Base-by-base conservation (phyloP, 75 land plant genomes). In the Larix kaempferi region DNA sequence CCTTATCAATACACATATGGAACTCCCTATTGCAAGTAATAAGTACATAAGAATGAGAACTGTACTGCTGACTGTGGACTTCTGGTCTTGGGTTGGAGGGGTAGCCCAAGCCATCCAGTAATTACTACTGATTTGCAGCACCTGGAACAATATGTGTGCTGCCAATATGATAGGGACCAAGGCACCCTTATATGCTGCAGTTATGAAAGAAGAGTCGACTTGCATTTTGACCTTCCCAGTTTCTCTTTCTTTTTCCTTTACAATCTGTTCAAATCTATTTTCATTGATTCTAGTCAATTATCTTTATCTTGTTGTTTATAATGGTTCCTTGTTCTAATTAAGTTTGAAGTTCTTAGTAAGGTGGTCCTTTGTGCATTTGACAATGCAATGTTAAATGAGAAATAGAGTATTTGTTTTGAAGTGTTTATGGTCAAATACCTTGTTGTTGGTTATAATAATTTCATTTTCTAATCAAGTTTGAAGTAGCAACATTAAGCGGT, bases 91-190 rank as follows among this genome's bases (percentile, higher is more conserved):
- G 16, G 26, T 8, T 57, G 39, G 35, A 19, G 77, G 77, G 21
- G 89, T 86, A 17, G 86, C 94, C 94, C 94, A 91, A 7, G 97
- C 87, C 58, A 95, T 88, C 98, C 98, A 95, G 69, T 87, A 95
- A 78, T 88, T 91, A 75, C 98, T 91, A 37, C 78, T 82, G 57
- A 94, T 93, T 71, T 95, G 97, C 1, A 95, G 64, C 11, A 69
- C 78, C 59, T 94, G 92, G 75, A 91, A 94, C 19, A 84, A 59
- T 26, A 90, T 67, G 71, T 91, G 98, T 54, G 88, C 84, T 5
- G 87, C 73, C 41, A 94, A 78, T n/a, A 94, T 85, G 4, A 94
- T 71, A 0, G 97, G 98, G 73, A 95, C 86, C 57, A 95, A 86
- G 60, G 91, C 87, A 63, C 98, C 97, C 66, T 77, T 82, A 55